Conservation (phyloP, 73 alveolate species). For the Tetrahymena borealis region DNA sequence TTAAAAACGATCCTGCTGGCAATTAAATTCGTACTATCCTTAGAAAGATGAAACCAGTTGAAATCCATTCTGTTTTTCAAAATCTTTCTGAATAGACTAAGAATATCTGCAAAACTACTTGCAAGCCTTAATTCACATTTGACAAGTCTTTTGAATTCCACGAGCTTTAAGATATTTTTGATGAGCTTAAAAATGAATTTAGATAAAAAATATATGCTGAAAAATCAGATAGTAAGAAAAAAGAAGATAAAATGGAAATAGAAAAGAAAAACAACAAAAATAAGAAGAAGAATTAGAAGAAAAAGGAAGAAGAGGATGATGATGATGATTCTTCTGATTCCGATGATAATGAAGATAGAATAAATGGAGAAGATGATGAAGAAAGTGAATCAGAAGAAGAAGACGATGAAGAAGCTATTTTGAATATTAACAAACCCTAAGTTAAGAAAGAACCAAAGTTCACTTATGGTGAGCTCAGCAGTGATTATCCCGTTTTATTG, state of each 20-base stretch:
- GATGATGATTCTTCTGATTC: neutral
- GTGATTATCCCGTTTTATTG: neutral
- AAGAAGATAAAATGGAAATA: neutral
- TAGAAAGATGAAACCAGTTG: constrained; percentile 22
- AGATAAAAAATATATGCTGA: neutral
- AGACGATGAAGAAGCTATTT: neutral
- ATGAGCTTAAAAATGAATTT: constrained; percentile 16
- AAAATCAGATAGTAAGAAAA: neutral
- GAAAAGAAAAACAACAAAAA: neutral
- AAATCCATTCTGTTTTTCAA: neutral
- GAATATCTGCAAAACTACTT: neutral
- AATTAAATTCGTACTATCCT: constrained; percentile 11
- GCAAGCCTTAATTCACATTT: constrained; percentile 15
- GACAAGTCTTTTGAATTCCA: constrained; percentile 5
- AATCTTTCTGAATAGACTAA: neutral
- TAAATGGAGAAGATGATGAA: neutral
- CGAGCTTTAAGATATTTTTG: constrained; percentile 10
- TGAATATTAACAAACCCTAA: neutral
- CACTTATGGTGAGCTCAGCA: neutral
- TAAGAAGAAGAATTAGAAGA: neutral
- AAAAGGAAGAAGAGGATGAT: neutral
- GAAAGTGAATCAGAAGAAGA: neutral
- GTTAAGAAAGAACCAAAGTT: neutral
- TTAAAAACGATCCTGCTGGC: constrained; percentile 27
- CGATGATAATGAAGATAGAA: neutral